These are phyloP conservation scores for Alternaria sp. DNA, from an alignment of 2,329 filamentous ascomycete genomes.

Conservation along the genomic window DNA sequence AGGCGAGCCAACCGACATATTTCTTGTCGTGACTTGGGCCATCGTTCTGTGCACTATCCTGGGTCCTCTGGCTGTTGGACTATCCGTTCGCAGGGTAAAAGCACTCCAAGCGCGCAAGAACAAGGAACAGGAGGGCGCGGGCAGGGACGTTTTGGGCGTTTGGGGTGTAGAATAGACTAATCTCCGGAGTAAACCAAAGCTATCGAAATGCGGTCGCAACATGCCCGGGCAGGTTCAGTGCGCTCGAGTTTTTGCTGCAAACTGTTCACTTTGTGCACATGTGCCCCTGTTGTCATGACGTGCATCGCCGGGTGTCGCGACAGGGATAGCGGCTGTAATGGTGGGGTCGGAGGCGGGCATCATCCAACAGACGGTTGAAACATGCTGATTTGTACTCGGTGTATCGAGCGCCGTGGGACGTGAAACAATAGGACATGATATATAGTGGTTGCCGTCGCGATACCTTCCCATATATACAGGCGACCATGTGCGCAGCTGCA, in stretches of 20 bases:
- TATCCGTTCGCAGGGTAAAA: slow-evolving; percentile 56
- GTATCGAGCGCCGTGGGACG: background rate
- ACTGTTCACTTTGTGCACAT: background rate
- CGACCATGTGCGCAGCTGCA: background rate
- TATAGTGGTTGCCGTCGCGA: background rate
- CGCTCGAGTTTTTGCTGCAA: background rate
- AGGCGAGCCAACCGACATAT: slow-evolving; percentile 52
- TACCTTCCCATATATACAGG: background rate
- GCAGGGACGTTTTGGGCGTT: slow-evolving; percentile 51
- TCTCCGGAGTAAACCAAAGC: background rate
- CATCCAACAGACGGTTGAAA: slow-evolving; percentile 8
- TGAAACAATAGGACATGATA: slow-evolving; percentile 1
- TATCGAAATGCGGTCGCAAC: background rate
- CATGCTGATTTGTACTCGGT: background rate
- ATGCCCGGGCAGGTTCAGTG: background rate
- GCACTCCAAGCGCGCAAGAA: slow-evolving; percentile 47
- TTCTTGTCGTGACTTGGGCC: slow-evolving; percentile 62
- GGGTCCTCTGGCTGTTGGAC: slow-evolving; percentile 60
- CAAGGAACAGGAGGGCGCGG: slow-evolving; percentile 39
- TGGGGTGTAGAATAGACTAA: slow-evolving; percentile 49
- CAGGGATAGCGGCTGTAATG: background rate
- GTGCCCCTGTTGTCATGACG: slow-evolving; percentile 1
- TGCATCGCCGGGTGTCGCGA: background rate
- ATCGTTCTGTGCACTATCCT: slow-evolving; percentile 64
- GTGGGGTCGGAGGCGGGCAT: slow-evolving; percentile 1